Evolutionary conservation across 1,139 yeast species (phyloP), one percentile per base, ranked within the genome.

Genomic region (Yamadazyma diospyri): DNA sequence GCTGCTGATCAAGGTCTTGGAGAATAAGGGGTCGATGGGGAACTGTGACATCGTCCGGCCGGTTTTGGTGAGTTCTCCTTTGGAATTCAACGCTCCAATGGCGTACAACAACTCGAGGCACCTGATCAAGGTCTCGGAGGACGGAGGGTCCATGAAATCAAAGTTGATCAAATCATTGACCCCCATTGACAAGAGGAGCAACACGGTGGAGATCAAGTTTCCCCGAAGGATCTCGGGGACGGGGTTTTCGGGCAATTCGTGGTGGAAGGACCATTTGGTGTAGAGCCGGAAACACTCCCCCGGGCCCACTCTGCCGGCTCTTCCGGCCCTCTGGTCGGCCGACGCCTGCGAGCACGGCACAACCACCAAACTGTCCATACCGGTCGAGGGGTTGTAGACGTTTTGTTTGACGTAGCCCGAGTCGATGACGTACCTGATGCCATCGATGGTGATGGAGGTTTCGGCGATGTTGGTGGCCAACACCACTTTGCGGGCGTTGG

Each of bases 251-350:
- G 86, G 86, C 34, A 89, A 58, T 47, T 88, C 97, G 48, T 86
- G 73, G 43, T 73, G 67, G 50, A 78, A 92, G 0, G 95, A 81
- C 79, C 92, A 80, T 53, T 86, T 88, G 0, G 98, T 89, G 52
- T 75, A 92, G 16, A 94, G 61, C 30, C 98, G 60, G 53, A 81
- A 94, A 53, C 98, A 92, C 53, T 87, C 88, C 0, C 98, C 98
- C 0, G 97, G 95, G 0, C 95, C 95, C 5, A 88, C 85, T 64
- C 98, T 79, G 6, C 98, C 98, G 0, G 97, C 98, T 60, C 98
- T 76, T 36, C 98, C 98, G 1, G 96, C 94, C 41, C 99, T 65
- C 60, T 92, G 99, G 44, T 88, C 89, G 0, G 97, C 97, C 22
- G 95, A 86, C 0, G 98, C 98, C 41, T 83, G 73, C 0, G 97